These are phyloP conservation scores for Saccharomycopsis amapae DNA, from an alignment of 805 yeast genomes.

Conservation along the genomic window DNA sequence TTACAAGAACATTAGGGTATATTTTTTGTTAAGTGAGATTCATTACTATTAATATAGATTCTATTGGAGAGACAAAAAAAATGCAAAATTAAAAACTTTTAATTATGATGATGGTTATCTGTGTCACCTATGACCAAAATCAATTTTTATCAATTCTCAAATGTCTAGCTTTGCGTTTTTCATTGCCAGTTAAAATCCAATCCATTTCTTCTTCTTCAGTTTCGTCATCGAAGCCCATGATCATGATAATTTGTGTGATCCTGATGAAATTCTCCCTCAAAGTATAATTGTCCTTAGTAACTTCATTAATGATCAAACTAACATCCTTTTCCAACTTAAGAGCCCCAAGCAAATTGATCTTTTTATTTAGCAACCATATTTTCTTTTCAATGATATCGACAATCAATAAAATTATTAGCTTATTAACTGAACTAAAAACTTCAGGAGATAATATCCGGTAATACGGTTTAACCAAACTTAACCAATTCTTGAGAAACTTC, in stretches of 20 bases:
- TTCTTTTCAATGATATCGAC: constrained; percentile 57
- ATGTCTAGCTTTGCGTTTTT: constrained; percentile 54
- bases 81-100: no score
- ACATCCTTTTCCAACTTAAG: constrained; percentile 77
- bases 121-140: no score
- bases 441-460: constrained; percentile 47
- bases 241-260: constrained; percentile 76
- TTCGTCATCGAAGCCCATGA: constrained; percentile 50
- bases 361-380: constrained; percentile 56
- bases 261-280: constrained; percentile 72
- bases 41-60: no score
- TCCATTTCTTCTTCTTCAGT: constrained; percentile 28
- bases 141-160: constrained; percentile 41
- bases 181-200: constrained; percentile 78
- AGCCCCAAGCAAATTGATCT: constrained; percentile 77
- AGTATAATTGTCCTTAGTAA: constrained; percentile 65
- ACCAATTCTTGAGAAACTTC: constrained; percentile 61
- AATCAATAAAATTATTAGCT: constrained; percentile 44
- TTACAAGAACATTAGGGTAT: no score
- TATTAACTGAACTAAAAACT: constrained; percentile 43
- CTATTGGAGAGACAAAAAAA: no score
- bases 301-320: constrained; percentile 62
- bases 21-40: no score
- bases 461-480: constrained; percentile 56
- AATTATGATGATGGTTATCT: no score